These are phyloP conservation scores for Globisporangium perplexum DNA, from an alignment of 352 stramenopile species.

Conservation along the genomic window DNA sequence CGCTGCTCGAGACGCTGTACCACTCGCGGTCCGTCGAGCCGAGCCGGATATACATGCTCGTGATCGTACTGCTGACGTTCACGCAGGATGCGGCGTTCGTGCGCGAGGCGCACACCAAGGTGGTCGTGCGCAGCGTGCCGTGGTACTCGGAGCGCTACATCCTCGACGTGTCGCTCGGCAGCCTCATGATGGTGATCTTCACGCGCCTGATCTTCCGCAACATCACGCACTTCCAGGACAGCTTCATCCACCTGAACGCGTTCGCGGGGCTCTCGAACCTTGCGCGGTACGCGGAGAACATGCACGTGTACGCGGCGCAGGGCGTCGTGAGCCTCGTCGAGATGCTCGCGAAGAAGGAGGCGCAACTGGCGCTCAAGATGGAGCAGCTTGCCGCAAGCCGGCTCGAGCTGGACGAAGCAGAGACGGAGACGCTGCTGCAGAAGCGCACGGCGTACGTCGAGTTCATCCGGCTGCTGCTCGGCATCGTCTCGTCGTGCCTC, in stretches of 20 bases:
- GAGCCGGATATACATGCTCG: constrained; percentile 62
- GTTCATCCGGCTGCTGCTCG: constrained; percentile 67
- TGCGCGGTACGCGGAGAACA: constrained; percentile 56
- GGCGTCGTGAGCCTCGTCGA: constrained; percentile 61
- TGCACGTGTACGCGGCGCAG: constrained; percentile 72
- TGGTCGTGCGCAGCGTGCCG: constrained; percentile 48
- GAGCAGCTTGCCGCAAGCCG: constrained; percentile 11
- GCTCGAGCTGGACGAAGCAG: constrained; percentile 15
- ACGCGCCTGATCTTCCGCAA: constrained; percentile 71
- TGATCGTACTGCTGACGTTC: constrained; percentile 64
- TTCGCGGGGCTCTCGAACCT: constrained; percentile 75
- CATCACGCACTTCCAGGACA: constrained; percentile 78
- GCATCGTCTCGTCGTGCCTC: constrained; percentile 57
- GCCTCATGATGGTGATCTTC: constrained; percentile 75
- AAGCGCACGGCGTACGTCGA: constrained; percentile 67
- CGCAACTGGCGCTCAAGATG: constrained; percentile 48
- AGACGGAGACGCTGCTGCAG: constrained; percentile 43
- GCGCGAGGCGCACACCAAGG: constrained; percentile 47
- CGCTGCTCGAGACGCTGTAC: constrained; percentile 71
- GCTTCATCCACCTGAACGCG: constrained; percentile 70
- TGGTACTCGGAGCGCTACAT: constrained; percentile 83
- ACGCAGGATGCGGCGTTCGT: constrained; percentile 64
- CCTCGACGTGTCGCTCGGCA: constrained; percentile 65
- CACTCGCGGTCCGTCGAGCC: constrained; percentile 54
- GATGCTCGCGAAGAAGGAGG: constrained; percentile 74